phyloP scores from a whole-genome alignment of 169 alveolate species.

The Plasmodium vinckei region DNA sequence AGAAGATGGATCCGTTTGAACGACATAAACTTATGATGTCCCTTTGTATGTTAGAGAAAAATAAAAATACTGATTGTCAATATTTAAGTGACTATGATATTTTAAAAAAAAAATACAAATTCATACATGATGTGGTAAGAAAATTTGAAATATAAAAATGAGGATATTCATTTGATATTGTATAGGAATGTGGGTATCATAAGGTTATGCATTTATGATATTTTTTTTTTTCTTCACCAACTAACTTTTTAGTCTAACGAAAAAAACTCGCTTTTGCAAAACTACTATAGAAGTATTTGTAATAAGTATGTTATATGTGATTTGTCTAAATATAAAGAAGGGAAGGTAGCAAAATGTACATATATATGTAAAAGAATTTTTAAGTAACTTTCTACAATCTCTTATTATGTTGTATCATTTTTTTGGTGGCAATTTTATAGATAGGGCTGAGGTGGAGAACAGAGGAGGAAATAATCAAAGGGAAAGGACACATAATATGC shows the following conservation, averaged over 20 bases:
- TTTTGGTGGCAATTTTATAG: background rate
- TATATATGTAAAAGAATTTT: no score
- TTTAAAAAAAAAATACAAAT: conserved; percentile 35
- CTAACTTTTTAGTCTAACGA: conserved; percentile 14
- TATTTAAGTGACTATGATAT: conserved; percentile 48
- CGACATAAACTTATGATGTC: conserved; percentile 70
- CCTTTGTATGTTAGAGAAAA: conserved; percentile 29
- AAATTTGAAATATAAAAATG: background rate
- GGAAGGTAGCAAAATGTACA: conserved; percentile 1
- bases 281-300: conserved; percentile 49
- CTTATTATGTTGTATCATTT: no score
- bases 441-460: conserved; percentile 76
- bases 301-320: conserved; percentile 67
- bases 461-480: conserved; percentile 64
- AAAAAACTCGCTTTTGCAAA: conserved; percentile 70
- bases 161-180: background rate
- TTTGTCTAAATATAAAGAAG: conserved; percentile 27
- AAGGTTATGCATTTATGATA: background rate
- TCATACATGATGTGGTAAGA: conserved; percentile 58
- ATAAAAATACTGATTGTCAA: conserved; percentile 7
- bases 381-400: no score
- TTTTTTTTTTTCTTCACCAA: background rate
- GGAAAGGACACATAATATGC: conserved; percentile 67
- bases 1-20: conserved; percentile 28
- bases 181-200: background rate